These are phyloP conservation scores for Brettanomyces sp. DNA, from an alignment of 805 yeast genomes.

Conservation along the genomic window DNA sequence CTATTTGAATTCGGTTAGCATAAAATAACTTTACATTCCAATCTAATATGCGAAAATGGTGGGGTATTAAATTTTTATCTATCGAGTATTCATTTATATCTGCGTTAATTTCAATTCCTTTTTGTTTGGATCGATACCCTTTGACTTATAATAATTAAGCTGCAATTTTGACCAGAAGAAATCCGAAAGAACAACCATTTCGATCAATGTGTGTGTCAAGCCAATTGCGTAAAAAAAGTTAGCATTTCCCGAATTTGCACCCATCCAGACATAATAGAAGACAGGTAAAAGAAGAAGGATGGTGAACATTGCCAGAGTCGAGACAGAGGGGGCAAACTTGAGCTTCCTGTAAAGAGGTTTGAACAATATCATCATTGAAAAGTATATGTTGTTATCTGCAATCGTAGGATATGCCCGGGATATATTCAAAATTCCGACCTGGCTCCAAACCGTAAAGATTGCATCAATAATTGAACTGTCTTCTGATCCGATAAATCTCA, in stretches of 20 bases:
- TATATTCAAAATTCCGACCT: constrained; percentile 36
- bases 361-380: constrained; percentile 23
- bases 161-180: constrained; percentile 74
- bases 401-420: constrained; percentile 82
- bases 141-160: constrained; percentile 42
- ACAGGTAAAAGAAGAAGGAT: constrained; percentile 65
- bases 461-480: constrained; percentile 12
- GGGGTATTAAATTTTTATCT: background rate
- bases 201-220: constrained; percentile 64
- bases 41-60: too few species aligned
- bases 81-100: constrained; percentile 7
- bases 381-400: constrained; percentile 52
- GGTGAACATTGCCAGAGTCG: constrained; percentile 18
- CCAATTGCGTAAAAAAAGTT: constrained; percentile 95
- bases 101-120: constrained; percentile 41
- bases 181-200: constrained; percentile 62
- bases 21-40: too few species aligned
- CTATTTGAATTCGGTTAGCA: too few species aligned
- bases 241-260: constrained; percentile 88
- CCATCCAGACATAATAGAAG: constrained; percentile 91
- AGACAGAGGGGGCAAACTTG: constrained; percentile 21
- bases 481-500: constrained; percentile 39
- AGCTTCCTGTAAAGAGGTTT: constrained; percentile 18
- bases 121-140: constrained; percentile 31
- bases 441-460: constrained; percentile 32